Evolutionary conservation across 2,329 filamentous ascomycete genomes (phyloP).

Genomic region (Fusarium hainanense): DNA sequence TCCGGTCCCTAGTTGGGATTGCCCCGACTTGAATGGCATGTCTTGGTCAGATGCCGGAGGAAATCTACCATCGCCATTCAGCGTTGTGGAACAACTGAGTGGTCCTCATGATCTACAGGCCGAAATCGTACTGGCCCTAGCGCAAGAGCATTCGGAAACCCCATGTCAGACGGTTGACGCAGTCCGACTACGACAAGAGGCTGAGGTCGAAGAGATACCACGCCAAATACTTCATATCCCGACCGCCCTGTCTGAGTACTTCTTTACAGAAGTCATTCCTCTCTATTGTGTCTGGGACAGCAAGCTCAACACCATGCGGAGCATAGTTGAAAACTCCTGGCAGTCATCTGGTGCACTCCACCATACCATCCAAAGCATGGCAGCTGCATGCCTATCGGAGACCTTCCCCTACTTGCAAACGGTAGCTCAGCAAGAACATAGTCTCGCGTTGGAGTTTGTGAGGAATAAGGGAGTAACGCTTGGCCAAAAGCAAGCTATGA

Average conservation of each 20-base stretch:
- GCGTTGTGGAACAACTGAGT: background rate
- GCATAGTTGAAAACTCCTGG: background rate
- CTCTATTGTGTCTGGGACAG: slow-evolving; percentile 13
- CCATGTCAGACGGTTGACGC: no score
- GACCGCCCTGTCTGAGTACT: slow-evolving; percentile 3
- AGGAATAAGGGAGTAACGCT: no score
- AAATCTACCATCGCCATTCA: background rate
- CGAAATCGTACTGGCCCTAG: background rate
- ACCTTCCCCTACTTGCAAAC: background rate
- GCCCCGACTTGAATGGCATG: background rate
- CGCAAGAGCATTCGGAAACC: no score
- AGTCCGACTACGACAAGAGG: background rate
- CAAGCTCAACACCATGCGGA: slow-evolving; percentile 5
- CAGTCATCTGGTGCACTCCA: background rate
- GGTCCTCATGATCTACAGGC: background rate
- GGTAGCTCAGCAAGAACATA: background rate
- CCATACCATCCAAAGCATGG: slow-evolving; percentile 16
- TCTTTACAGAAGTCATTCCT: slow-evolving; percentile 1
- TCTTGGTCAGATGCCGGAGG: background rate
- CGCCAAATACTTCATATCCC: background rate
- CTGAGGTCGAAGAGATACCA: background rate
- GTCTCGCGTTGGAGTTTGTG: background rate
- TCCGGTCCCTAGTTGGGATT: background rate
- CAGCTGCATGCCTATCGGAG: slow-evolving; percentile 4
- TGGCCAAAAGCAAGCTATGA: background rate